Evolutionary conservation across 2,329 filamentous ascomycete species (phyloP).

Genomic region (Anisogramma anomala): DNA sequence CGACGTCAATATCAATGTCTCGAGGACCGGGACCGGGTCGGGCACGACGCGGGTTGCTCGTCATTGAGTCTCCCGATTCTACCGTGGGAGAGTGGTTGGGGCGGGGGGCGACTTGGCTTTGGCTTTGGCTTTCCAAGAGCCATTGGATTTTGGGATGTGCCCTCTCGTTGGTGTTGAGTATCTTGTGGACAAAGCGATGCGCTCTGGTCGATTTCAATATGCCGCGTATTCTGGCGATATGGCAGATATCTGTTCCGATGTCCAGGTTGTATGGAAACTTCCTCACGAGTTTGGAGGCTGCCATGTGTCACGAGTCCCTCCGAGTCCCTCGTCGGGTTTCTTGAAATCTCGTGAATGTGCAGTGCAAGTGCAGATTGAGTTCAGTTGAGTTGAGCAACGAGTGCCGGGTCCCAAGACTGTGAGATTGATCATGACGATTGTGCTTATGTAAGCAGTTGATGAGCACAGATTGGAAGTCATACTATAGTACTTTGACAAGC

Average conservation of each 20-base stretch:
- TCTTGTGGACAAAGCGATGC: constrained; percentile 33
- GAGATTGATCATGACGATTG: background rate
- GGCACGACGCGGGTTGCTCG: too few species aligned
- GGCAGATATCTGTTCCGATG: constrained; percentile 71
- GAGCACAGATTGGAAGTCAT: background rate
- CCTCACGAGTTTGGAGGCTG: constrained; percentile 3
- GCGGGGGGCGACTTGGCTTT: too few species aligned
- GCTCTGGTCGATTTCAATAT: constrained; percentile 39
- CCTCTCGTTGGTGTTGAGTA: constrained; percentile 34
- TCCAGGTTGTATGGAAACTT: constrained; percentile 53
- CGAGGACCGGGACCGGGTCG: too few species aligned
- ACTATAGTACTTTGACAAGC: background rate
- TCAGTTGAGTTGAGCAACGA: too few species aligned
- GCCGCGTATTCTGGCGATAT: constrained; percentile 50
- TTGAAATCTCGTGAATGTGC: too few species aligned
- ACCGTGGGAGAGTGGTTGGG: background rate
- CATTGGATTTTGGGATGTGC: constrained; percentile 8
- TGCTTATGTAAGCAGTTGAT: background rate
- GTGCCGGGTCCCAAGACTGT: too few species aligned
- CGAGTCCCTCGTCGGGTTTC: background rate
- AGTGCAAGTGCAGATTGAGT: too few species aligned
- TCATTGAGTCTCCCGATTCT: too few species aligned
- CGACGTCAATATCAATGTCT: constrained; percentile 16
- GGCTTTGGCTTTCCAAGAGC: background rate
- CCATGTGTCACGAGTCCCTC: constrained; percentile 5